Base-by-base conservation (phyloP, 2,329 filamentous ascomycete genomes). In the Fusarium sp. region DNA sequence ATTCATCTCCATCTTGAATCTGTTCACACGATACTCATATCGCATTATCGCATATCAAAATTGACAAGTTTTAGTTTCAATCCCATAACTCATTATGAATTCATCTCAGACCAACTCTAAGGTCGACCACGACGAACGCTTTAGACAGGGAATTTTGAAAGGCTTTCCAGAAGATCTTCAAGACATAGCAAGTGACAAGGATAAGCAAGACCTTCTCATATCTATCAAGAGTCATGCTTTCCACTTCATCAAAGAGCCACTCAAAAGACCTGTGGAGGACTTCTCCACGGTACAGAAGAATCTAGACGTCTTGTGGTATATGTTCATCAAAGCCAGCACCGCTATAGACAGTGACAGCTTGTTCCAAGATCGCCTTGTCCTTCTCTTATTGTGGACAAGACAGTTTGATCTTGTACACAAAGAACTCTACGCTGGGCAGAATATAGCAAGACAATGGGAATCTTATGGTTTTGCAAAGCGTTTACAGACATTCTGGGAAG, bases 331-430 rank as follows among this genome's bases (percentile, higher is more conserved):
- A 30, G 32, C 56, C 20, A 47, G 42, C 10, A n/a, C 32, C 5
- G 56, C 32, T 14, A 36, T 59, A 11, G 42, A 50, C 8, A 30
- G 30, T 4, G 24, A n/a, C 3, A 59, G 42, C 41, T 22, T 36
- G 8, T 70, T 69, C 26, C 65, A 70, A 17, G 58, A 59, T 30
- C 56, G 41, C 3, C 67, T 70, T 9, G 36, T 69, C 1, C n/a
- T 32, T 11, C 26, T 69, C 4, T 7, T 70, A 4, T 18, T 45
- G 4, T 70, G 65, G 65, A 70, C 45, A 3, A 69, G 38, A 2
- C 58, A 64, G 2, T 55, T 70, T 13, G 52, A 55, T 18, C 10
- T 24, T 2, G 13, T 64, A 6, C 11, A 44, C 10, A 59, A 55
- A 17, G 18, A 11, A 2, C 15, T 69, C 6, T 41, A 34, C 14